Percentiles rank a stretch among this genome's conserved stretches.
Conservation (phyloP, 345 rosid species). For the Barbarea vulgaris region DNA sequence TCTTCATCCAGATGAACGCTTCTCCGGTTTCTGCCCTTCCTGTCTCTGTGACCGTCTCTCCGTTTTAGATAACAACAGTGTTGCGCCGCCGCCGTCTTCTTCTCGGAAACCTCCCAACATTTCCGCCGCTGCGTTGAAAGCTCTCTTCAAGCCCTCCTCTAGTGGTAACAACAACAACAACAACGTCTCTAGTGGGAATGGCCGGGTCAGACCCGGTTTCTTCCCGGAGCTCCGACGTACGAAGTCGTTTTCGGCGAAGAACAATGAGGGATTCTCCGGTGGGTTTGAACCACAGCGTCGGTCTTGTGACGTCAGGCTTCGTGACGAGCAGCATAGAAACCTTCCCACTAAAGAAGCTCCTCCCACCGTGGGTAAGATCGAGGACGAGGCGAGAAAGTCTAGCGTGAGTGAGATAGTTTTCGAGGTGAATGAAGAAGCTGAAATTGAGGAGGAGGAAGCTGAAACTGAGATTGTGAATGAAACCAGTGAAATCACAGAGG, state of each 20-base stretch:
- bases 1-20: constrained; percentile 83
- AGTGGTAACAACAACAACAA: constrained; percentile 6
- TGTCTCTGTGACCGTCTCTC: constrained; percentile 99
- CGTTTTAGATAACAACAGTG: constrained; percentile 59
- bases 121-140: constrained; percentile 63
- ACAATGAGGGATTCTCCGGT: constrained; percentile 80
- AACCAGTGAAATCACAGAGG: constrained; percentile 45
- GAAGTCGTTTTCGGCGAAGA: constrained; percentile 90
- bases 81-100: constrained; percentile 40
- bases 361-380: constrained; percentile 33
- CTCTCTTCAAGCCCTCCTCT: constrained; percentile 58
- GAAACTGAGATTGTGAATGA: constrained; percentile 45
- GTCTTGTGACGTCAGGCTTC: constrained; percentile 93
- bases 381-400: constrained; percentile 50
- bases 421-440: constrained; percentile 48
- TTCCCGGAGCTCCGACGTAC: constrained; percentile 93
- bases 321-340: constrained; percentile 62
- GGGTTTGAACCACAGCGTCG: constrained; percentile 88
- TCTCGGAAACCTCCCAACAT: constrained; percentile 54
- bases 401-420: constrained; percentile 47
- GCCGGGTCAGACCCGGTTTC: constrained; percentile 46
- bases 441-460: constrained; percentile 39
- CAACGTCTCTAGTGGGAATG: constrained; percentile 10
- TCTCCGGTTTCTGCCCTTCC: constrained; percentile 92
- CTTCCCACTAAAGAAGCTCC: constrained; percentile 38